Evolutionary conservation across 164 flowering plant species (phyloP).

Genomic region (Aristolochia californica): DNA sequence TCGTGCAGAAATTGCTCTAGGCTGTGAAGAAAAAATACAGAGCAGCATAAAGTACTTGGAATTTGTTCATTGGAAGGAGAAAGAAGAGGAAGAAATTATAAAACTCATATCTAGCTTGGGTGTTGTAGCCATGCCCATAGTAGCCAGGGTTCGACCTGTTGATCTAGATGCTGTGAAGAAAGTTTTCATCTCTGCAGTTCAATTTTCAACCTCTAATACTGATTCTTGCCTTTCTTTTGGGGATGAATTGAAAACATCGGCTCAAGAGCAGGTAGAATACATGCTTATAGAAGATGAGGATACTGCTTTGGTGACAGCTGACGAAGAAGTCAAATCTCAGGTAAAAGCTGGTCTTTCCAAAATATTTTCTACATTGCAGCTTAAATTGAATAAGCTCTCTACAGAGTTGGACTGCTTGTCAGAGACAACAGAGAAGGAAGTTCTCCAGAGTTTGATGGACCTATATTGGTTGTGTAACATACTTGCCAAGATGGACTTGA

Average conservation of each 20-base stretch:
- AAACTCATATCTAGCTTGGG: slow-evolving; percentile 34
- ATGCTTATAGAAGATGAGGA: slow-evolving; percentile 82
- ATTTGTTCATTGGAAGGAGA: slow-evolving; percentile 57
- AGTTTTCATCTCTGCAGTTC: slow-evolving; percentile 69
- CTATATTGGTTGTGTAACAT: slow-evolving; percentile 70
- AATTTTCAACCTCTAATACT: slow-evolving; percentile 49
- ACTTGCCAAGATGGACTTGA: slow-evolving; percentile 60
- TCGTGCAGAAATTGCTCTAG: slow-evolving; percentile 24
- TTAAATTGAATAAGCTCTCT: slow-evolving; percentile 30
- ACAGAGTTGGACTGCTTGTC: slow-evolving; percentile 15
- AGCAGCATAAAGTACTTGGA: slow-evolving; percentile 48
- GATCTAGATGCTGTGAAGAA: slow-evolving; percentile 41
- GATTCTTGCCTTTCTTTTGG: slow-evolving; percentile 42
- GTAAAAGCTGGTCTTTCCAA: slow-evolving; percentile 38
- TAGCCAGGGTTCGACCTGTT: slow-evolving; percentile 44
- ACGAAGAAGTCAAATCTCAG: slow-evolving; percentile 61
- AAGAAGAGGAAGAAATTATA: slow-evolving; percentile 47
- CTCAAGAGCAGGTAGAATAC: slow-evolving; percentile 87
- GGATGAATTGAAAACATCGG: slow-evolving; percentile 61
- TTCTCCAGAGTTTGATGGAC: slow-evolving; percentile 37
- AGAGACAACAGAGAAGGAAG: slow-evolving; percentile 24
- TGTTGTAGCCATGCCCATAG: slow-evolving; percentile 43
- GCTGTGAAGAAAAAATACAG: slow-evolving; percentile 36
- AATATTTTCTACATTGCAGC: slow-evolving; percentile 32
- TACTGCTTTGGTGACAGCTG: slow-evolving; percentile 37